phyloP scores from a whole-genome alignment of 352 stramenopile species.

The Proteromonas lacertae region DNA sequence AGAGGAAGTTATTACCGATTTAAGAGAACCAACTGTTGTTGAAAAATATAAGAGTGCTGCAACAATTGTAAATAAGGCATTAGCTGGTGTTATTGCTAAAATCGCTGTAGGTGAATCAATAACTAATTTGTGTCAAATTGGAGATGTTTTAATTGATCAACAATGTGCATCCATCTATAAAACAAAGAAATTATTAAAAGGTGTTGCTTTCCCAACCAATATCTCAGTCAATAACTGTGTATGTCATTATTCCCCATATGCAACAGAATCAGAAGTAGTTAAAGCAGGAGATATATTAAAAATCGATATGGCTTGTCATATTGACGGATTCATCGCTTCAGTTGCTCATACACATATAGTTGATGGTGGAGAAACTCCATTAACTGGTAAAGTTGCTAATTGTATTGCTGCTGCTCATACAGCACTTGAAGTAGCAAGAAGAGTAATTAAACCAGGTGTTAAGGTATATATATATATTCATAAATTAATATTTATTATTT shows the following conservation, averaged over 20 bases:
- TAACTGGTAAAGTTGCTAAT: conserved; percentile 14
- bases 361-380: conserved; percentile 13
- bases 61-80: conserved; percentile 86
- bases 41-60: conserved; percentile 86
- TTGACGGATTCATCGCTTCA: conserved; percentile 95
- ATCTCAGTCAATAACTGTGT: conserved; percentile 93
- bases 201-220: conserved; percentile 91
- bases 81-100: conserved; percentile 50
- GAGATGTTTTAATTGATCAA: no score
- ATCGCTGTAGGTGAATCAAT: no score
- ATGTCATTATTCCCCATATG: conserved; percentile 86
- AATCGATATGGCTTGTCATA: conserved; percentile 90
- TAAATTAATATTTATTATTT: background rate
- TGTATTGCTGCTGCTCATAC: conserved; percentile 81
- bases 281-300: conserved; percentile 47
- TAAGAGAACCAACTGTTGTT: conserved; percentile 25
- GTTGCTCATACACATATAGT: conserved; percentile 84
- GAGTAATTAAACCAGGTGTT: conserved; percentile 68
- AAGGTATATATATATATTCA: background rate
- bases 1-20: background rate
- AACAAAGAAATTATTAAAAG: conserved; percentile 46
- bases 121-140: no score
- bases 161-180: background rate
- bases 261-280: conserved; percentile 32
- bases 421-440: conserved; percentile 69